A percentile compares a stretch with the other conserved stretches of the same genome.
phyloP scores from a whole-genome alignment of 2,329 filamentous ascomycete genomes.

The Thelonectria olida region DNA sequence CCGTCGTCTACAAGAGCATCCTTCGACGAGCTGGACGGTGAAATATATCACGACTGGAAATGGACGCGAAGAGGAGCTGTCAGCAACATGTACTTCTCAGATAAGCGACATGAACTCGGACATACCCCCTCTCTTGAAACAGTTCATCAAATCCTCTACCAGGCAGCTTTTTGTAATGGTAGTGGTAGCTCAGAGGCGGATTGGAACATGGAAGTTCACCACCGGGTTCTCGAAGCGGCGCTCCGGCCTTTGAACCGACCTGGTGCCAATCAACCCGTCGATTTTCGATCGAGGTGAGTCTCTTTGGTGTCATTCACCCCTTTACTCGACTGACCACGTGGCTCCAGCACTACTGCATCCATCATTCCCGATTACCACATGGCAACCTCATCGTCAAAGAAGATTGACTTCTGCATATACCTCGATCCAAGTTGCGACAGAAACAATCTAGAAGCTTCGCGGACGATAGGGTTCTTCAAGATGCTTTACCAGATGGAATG shows the following conservation, averaged over 20 bases:
- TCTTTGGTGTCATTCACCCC: not conserved
- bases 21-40: not conserved
- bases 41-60: slow-evolving; percentile 16
- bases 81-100: slow-evolving; percentile 15
- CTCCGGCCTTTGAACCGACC: slow-evolving; percentile 1
- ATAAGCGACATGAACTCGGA: slow-evolving; percentile 6
- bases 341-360: slow-evolving; percentile 1
- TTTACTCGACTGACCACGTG: not conserved
- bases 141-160: slow-evolving; percentile 13
- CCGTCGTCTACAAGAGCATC: not conserved
- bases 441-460: not conserved
- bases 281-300: slow-evolving; percentile 15
- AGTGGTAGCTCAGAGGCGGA: slow-evolving; percentile 9
- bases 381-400: not conserved
- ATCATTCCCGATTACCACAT: slow-evolving; percentile 10
- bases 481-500: not conserved
- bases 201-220: slow-evolving; percentile 22
- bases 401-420: slow-evolving; percentile 7
- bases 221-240: slow-evolving; percentile 17
- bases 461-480: not conserved
- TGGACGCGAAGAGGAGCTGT: not conserved
- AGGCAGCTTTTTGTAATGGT: slow-evolving; percentile 12
- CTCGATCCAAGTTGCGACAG: not conserved
- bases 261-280: slow-evolving; percentile 1
- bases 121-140: slow-evolving; percentile 2